A percentile compares a stretch with the other conserved stretches of the same genome.
phyloP scores from a whole-genome alignment of 2,329 filamentous ascomycete species.

The Colletotrichum liaoningense region DNA sequence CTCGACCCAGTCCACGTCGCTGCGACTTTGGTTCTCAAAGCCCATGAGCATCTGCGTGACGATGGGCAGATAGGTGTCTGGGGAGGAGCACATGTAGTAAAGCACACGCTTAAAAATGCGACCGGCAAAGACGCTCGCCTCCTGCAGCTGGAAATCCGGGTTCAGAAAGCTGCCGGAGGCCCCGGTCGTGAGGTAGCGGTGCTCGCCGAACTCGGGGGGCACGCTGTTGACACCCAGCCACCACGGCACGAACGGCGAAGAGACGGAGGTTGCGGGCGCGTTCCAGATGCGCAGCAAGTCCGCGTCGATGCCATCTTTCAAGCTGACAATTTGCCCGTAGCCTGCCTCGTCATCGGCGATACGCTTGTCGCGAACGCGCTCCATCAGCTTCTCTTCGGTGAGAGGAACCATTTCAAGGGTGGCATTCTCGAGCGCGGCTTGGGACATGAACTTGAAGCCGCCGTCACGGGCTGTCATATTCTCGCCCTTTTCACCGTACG shows the following conservation, averaged over 20 bases:
- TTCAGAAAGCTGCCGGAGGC: constrained; percentile 42
- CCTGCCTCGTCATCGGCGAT: constrained; percentile 43
- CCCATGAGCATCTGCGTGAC: constrained; percentile 40
- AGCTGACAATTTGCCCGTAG: constrained; percentile 43
- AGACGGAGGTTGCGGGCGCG: constrained; percentile 41
- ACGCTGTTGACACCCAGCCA: constrained; percentile 41
- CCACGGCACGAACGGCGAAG: constrained; percentile 43
- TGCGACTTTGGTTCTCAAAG: constrained; percentile 40
- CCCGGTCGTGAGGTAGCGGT: constrained; percentile 43
- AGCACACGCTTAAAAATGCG: constrained; percentile 43
- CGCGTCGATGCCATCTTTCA: constrained; percentile 36
- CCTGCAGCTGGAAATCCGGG: constrained; percentile 42
- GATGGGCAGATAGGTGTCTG: constrained; percentile 38
- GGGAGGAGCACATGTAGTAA: constrained; percentile 44
- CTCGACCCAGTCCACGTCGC: constrained; percentile 40
- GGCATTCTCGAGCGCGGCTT: constrained; percentile 40
- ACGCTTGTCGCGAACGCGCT: constrained; percentile 43
- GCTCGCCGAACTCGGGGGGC: constrained; percentile 42
- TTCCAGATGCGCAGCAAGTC: constrained; percentile 42
- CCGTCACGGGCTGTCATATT: constrained; percentile 40
- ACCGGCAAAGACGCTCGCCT: constrained; percentile 41
- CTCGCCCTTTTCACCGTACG: constrained; percentile 40
- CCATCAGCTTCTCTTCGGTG: constrained; percentile 60
- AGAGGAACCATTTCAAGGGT: constrained; percentile 56
- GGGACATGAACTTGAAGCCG: constrained; percentile 46